Base-by-base conservation (phyloP, 768 basidiomycete species). In the Rubroboletus pulcherrimus region DNA sequence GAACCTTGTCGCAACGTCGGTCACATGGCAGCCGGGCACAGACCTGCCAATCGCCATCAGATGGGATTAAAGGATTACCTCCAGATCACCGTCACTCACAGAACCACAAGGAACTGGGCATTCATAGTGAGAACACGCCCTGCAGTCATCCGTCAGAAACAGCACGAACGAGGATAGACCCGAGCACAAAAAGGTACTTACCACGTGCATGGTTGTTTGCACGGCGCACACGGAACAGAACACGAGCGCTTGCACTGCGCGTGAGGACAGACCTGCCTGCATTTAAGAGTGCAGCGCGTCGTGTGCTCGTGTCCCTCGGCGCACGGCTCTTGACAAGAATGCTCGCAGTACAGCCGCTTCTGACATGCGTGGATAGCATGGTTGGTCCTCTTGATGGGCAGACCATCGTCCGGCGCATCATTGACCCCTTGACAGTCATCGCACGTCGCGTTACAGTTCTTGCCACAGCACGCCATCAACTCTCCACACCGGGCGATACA, bases 51-150 rank as follows among this genome's bases (percentile, higher is more conserved):
- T 29, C 30, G 31, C 21, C 21, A 21, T 38, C 47, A 40, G 4
- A 40, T 53, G 11, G 58, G 31, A 40, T 50, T 37, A 57, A 6
- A 15, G 5, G 30, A 29, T 21, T 8, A 34, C 15, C 7, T 33
- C 8, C n/a, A 10, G 3, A 24, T 49, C 19, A 24, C 2, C 31
- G 2, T 30, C 11, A 74, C 85, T 71, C 54, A 87, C 86, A 5
- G 86, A 85, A 14, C 86, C 85, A 62, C 87, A 89, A 0, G 85
- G 79, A 7, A 89, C 77, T 5, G 80, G 79, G 55, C 87, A 89
- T 1, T 48, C 53, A 30, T 75, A 58, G 60, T 88, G 87, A 10
- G 73, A 59, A 60, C 87, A 89, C 2, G 41, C 62, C 84, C 82
- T 82, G 44, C 4, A n/a, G 19, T 5, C 7, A 2, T 19, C 29